Evolutionary conservation across 2,329 filamentous ascomycete species (phyloP).

Genomic region (Diaporthe vaccinii): DNA sequence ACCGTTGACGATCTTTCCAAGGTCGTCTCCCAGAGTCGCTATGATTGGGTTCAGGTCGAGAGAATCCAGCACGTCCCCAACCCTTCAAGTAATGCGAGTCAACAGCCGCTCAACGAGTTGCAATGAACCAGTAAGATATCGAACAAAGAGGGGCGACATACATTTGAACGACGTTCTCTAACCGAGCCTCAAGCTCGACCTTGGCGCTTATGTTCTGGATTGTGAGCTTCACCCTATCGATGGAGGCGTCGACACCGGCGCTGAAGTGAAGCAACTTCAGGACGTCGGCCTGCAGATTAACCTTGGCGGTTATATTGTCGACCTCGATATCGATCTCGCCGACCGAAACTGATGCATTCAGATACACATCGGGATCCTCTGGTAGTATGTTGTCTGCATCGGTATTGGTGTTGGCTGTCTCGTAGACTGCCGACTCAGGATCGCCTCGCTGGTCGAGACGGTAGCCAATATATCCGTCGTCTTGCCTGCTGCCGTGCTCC

Average conservation of each 20-base stretch:
- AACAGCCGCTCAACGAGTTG: background rate
- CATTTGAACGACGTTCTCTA: slow-evolving; percentile 72
- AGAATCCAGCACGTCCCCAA: slow-evolving; percentile 68
- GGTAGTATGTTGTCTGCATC: slow-evolving; percentile 56
- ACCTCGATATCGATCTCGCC: slow-evolving; percentile 71
- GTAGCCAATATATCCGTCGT: slow-evolving; percentile 69
- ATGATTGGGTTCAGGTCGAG: slow-evolving; percentile 73
- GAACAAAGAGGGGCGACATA: background rate
- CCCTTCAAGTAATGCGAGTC: slow-evolving; percentile 40
- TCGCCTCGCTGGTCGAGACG: slow-evolving; percentile 65
- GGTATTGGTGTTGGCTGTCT: slow-evolving; percentile 63
- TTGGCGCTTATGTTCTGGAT: slow-evolving; percentile 72
- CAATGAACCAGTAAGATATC: background rate
- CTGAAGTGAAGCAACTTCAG: slow-evolving; percentile 71
- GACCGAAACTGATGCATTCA: slow-evolving; percentile 70
- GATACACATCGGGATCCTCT: slow-evolving; percentile 68
- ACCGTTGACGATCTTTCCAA: slow-evolving; percentile 63
- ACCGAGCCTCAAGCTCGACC: slow-evolving; percentile 70
- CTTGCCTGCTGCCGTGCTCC: slow-evolving; percentile 43
- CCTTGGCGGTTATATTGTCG: slow-evolving; percentile 71
- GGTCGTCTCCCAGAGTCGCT: slow-evolving; percentile 65
- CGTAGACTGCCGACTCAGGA: slow-evolving; percentile 64
- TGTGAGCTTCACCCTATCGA: slow-evolving; percentile 67
- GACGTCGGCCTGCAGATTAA: slow-evolving; percentile 72
- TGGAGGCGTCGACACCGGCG: slow-evolving; percentile 70